Evolutionary conservation across 768 basidiomycete species (phyloP).

Genomic region (Solioccasus polychromus): DNA sequence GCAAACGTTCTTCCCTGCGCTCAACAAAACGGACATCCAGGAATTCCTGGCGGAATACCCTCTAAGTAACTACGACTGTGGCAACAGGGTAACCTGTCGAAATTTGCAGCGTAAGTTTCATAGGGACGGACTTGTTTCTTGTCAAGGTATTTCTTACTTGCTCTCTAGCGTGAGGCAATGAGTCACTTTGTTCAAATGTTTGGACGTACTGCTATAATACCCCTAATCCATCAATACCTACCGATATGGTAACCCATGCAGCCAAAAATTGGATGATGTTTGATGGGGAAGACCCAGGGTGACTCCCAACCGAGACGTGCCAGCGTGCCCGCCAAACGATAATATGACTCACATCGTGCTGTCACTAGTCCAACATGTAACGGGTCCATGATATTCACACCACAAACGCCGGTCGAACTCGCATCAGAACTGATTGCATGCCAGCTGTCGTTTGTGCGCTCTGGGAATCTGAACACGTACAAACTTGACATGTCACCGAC

Average conservation of each 20-base stretch:
- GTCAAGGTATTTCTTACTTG: constrained; percentile 4
- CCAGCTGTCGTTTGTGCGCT: constrained; percentile 64
- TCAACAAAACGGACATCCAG: constrained; percentile 39
- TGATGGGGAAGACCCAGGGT: constrained; percentile 58
- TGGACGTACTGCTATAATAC: too few relatives aligned
- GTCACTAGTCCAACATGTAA: too few relatives aligned
- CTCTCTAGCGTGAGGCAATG: constrained; percentile 42
- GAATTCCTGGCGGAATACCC: constrained; percentile 43
- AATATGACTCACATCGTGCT: constrained; percentile 22
- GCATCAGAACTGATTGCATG: constrained; percentile 60
- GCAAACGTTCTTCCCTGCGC: constrained; percentile 42
- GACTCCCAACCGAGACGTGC: too few relatives aligned
- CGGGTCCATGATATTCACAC: constrained; percentile 49
- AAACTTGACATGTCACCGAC: constrained; percentile 49
- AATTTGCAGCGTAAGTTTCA: constrained; percentile 49
- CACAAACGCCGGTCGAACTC: constrained; percentile 46
- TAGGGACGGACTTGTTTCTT: not conserved
- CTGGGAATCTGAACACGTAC: constrained; percentile 52
- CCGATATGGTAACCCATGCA: constrained; percentile 42
- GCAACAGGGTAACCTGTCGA: constrained; percentile 49
- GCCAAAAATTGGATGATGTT: constrained; percentile 74
- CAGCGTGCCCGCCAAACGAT: not conserved
- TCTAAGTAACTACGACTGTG: constrained; percentile 41
- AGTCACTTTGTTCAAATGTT: constrained; percentile 34
- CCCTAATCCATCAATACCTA: constrained; percentile 43